Evolutionary conservation across 75 land plant genomes (phyloP).

Genomic region (Larix kaempferi): DNA sequence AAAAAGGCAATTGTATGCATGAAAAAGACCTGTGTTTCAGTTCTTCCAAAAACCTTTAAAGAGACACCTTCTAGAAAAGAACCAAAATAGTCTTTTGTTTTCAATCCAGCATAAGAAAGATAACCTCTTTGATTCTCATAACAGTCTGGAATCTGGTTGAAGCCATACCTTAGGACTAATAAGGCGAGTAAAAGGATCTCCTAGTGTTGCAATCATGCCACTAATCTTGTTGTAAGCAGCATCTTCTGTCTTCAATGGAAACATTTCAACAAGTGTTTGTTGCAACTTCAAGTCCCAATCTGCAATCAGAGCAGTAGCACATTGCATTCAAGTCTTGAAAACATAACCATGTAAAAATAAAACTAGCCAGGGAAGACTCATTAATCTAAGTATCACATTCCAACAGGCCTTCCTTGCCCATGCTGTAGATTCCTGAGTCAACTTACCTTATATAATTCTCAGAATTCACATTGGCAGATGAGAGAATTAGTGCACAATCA

Average conservation of each 20-base stretch:
- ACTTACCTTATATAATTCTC: neutral
- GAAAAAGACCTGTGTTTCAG: neutral
- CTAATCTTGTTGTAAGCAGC: constrained; percentile 86
- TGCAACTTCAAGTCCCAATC: constrained; percentile 95
- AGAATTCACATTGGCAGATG: neutral
- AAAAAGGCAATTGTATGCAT: neutral
- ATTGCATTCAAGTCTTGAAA: no score
- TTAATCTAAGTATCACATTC: neutral
- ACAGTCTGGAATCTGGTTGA: neutral
- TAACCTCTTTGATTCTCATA: neutral
- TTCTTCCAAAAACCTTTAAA: neutral
- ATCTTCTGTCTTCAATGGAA: constrained; percentile 78
- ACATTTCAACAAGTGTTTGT: constrained; percentile 89
- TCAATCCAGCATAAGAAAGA: neutral
- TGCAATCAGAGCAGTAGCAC: constrained; percentile 18
- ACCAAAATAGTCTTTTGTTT: neutral
- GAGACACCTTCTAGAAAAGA: neutral
- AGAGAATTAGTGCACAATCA: neutral
- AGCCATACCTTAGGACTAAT: constrained; percentile 85
- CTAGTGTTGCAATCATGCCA: constrained; percentile 91
- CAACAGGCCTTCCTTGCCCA: neutral
- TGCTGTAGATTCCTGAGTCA: neutral
- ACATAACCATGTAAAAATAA: neutral
- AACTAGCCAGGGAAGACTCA: neutral
- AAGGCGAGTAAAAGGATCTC: constrained; percentile 95